phyloP scores from a whole-genome alignment of 805 yeast species.

The Candida alai region DNA sequence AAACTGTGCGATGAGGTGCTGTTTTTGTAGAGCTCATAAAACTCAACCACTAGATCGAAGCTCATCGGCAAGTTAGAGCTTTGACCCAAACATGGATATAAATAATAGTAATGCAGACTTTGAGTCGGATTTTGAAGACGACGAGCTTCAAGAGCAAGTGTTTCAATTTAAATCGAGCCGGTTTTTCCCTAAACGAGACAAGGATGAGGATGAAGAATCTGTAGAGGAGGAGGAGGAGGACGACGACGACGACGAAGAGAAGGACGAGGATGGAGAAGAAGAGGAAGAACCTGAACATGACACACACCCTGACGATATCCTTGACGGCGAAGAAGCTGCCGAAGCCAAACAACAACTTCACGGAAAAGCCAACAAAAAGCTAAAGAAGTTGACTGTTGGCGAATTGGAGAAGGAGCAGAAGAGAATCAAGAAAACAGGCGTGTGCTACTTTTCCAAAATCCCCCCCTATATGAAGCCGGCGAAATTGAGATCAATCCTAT shows the following conservation, averaged over 20 bases:
- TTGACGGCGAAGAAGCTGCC: slow-evolving; percentile 18
- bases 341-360: slow-evolving; percentile 15
- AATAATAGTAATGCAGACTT: no score
- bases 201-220: not conserved
- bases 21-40: no score
- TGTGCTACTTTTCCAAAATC: slow-evolving; percentile 82
- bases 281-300: slow-evolving; percentile 6
- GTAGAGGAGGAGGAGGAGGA: not conserved
- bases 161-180: not conserved
- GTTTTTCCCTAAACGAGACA: not conserved
- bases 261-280: slow-evolving; percentile 10
- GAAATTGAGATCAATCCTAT: slow-evolving; percentile 75
- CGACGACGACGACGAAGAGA: not conserved
- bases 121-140: not conserved
- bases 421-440: slow-evolving; percentile 73
- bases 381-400: slow-evolving; percentile 54
- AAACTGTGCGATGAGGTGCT: no score
- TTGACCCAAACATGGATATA: no score
- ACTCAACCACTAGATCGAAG: no score
- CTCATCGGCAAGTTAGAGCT: no score
- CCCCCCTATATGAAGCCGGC: slow-evolving; percentile 98
- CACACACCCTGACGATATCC: slow-evolving; percentile 9
- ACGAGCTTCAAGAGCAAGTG: not conserved
- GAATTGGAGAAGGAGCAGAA: slow-evolving; percentile 53
- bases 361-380: slow-evolving; percentile 23